These are phyloP conservation scores for sunflower (Helianthus annuus) DNA, from an alignment of 129 eudicot genomes.

Conservation along the genomic window DNA sequence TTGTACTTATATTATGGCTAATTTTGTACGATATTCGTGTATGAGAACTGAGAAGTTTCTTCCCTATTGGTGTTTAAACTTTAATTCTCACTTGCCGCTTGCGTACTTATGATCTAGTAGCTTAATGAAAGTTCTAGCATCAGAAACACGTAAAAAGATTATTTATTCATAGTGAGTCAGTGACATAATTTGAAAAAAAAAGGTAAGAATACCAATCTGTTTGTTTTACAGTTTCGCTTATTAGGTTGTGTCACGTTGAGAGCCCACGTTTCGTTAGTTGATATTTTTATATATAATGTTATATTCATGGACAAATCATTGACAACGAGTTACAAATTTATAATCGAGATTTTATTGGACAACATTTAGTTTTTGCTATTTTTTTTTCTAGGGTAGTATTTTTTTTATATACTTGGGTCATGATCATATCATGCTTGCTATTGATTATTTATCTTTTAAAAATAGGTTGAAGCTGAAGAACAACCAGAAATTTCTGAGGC, in stretches of 20 bases:
- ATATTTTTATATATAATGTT: neutral
- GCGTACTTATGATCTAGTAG: neutral
- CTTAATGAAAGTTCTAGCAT: neutral
- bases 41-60: neutral
- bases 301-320: neutral
- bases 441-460: neutral
- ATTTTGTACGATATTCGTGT: neutral
- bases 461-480: constrained; percentile 96
- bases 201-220: neutral
- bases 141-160: neutral
- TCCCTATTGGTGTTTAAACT: neutral
- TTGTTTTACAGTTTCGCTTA: neutral
- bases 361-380: neutral
- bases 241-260: neutral
- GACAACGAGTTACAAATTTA: neutral
- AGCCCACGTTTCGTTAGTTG: neutral
- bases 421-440: neutral
- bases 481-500: constrained; percentile 98
- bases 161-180: neutral
- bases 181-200: neutral
- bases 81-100: neutral
- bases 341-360: neutral
- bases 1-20: neutral
- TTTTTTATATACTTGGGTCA: neutral
- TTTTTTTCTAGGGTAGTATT: neutral